Conservation (phyloP, 345 rosid species). For the Acer saccharum region DNA sequence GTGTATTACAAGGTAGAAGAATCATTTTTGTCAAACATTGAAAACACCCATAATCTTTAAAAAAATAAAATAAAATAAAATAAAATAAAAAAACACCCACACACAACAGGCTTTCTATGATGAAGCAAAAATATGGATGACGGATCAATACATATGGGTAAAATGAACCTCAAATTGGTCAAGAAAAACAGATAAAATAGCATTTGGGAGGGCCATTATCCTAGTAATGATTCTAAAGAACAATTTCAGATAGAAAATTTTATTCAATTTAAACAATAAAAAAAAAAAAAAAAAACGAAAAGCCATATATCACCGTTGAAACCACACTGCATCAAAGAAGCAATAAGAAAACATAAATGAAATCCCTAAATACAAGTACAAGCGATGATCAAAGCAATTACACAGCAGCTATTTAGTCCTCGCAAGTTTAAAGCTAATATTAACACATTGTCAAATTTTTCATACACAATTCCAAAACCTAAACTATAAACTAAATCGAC, state of each 20-base stretch:
- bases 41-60: background rate
- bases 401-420: background rate
- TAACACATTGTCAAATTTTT: background rate
- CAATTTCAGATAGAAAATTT: background rate
- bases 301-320: background rate
- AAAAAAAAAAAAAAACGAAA: background rate
- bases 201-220: background rate
- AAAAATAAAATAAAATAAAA: too few species aligned
- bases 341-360: background rate
- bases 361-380: background rate
- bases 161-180: background rate
- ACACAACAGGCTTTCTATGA: background rate
- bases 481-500: background rate
- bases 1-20: background rate
- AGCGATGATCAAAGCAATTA: background rate
- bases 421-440: background rate
- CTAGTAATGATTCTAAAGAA: background rate
- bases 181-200: background rate
- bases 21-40: background rate
- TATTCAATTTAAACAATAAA: background rate
- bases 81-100: too few species aligned
- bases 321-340: background rate
- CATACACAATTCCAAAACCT: conserved; percentile 2
- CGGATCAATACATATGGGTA: background rate
- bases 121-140: background rate